A percentile compares a stretch with the other conserved stretches of the same genome.
Conservation (phyloP, 345 rosid genomes). For the Hibiscus syriacus region DNA sequence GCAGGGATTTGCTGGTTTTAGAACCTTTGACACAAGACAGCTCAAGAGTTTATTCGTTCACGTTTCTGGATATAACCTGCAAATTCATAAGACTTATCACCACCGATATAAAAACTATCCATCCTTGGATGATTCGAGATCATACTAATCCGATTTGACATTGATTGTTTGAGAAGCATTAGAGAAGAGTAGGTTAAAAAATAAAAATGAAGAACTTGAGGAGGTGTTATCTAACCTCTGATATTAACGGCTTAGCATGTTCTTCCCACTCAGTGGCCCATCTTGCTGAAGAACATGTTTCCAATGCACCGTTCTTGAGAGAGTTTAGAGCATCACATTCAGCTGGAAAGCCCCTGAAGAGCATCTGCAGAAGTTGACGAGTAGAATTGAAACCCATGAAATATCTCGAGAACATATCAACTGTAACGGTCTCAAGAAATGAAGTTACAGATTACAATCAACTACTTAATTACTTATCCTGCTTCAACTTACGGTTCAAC, state of each 20-base stretch:
- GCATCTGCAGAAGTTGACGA: slow-evolving; percentile 36
- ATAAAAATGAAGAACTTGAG: not conserved
- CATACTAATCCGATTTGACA: not conserved
- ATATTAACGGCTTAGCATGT: slow-evolving; percentile 67
- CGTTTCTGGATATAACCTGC: slow-evolving; percentile 22
- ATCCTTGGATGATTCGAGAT: not conserved
- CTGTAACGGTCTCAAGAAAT: not conserved
- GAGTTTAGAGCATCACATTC: slow-evolving; percentile 46
- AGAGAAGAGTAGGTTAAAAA: not conserved
- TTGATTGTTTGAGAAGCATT: not conserved
- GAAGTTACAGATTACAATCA: not conserved
- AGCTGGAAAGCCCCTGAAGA: slow-evolving; percentile 78
- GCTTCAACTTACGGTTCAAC: not conserved
- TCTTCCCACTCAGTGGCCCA: slow-evolving; percentile 89
- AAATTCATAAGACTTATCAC: slow-evolving; percentile 2
- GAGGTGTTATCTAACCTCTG: slow-evolving; percentile 30
- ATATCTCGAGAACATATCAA: not conserved
- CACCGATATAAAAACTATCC: not conserved
- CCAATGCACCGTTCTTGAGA: slow-evolving; percentile 59
- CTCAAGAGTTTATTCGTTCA: not conserved
- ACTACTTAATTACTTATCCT: not conserved
- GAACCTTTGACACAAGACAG: not conserved
- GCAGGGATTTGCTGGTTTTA: not conserved
- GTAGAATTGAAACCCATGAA: not conserved
- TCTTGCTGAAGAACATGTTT: slow-evolving; percentile 54